phyloP scores from a whole-genome alignment of 148 eudicot genomes.

The Rheum nobile region DNA sequence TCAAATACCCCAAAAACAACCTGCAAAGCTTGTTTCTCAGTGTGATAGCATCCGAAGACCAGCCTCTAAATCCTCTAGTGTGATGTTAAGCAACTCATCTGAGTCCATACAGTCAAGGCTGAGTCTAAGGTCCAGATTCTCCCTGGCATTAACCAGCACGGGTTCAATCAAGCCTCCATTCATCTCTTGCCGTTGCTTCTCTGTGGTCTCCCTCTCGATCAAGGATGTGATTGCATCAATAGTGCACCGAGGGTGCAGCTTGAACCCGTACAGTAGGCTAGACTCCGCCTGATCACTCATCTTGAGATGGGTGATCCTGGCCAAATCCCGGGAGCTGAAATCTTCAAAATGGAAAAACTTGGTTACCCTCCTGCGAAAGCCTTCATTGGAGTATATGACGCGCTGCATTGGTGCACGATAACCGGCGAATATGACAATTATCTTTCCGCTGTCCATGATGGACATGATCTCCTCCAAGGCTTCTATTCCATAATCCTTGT shows the following conservation, averaged over 20 bases:
- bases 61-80: slow-evolving; percentile 65
- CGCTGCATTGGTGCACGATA: slow-evolving; percentile 98
- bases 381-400: slow-evolving; percentile 90
- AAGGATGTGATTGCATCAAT: slow-evolving; percentile 45
- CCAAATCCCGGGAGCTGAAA: slow-evolving; percentile 60
- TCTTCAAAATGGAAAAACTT: slow-evolving; percentile 86
- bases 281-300: slow-evolving; percentile 56
- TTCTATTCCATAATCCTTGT: slow-evolving; percentile 94
- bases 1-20: background rate
- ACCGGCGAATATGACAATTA: slow-evolving; percentile 94
- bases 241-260: slow-evolving; percentile 60
- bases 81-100: slow-evolving; percentile 72
- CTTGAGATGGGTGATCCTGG: slow-evolving; percentile 65
- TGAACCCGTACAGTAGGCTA: slow-evolving; percentile 72
- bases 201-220: slow-evolving; percentile 72
- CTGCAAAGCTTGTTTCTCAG: slow-evolving; percentile 11
- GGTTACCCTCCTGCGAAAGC: slow-evolving; percentile 93
- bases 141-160: slow-evolving; percentile 83
- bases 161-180: slow-evolving; percentile 92
- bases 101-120: slow-evolving; percentile 78
- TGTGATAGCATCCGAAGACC: slow-evolving; percentile 49
- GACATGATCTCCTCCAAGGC: slow-evolving; percentile 99
- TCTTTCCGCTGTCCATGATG: slow-evolving; percentile 89
- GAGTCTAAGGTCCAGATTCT: slow-evolving; percentile 81
- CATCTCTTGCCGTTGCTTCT: slow-evolving; percentile 73